phyloP scores from a whole-genome alignment of 257 asterid genomes.

The Plantago ovata region DNA sequence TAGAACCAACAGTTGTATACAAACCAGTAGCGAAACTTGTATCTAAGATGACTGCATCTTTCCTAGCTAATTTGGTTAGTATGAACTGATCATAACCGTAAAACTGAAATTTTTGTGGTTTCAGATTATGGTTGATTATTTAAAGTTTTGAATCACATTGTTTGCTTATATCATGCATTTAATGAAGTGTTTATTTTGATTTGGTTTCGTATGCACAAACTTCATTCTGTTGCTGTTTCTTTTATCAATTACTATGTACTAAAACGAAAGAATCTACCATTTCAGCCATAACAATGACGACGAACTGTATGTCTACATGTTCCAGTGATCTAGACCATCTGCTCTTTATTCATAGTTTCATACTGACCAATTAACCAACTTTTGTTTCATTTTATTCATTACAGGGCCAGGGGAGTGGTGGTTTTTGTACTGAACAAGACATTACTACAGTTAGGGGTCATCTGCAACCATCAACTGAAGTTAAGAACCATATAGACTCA shows the following conservation, averaged over 20 bases:
- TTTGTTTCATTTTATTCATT: neutral
- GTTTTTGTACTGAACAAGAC: slow-evolving; percentile 22
- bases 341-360: no score
- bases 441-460: slow-evolving; percentile 22
- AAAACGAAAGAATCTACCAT: neutral
- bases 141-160: neutral
- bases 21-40: slow-evolving; percentile 75
- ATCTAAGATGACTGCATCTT: slow-evolving; percentile 51
- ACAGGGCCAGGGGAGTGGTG: slow-evolving; percentile 32
- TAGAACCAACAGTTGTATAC: slow-evolving; percentile 41
- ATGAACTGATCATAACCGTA: neutral
- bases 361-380: neutral
- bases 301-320: neutral
- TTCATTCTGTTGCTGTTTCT: no score
- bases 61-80: slow-evolving; percentile 69
- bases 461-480: slow-evolving; percentile 22
- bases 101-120: neutral
- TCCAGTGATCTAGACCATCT: neutral
- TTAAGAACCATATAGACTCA: slow-evolving; percentile 20
- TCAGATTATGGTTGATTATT: neutral
- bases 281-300: neutral
- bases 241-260: neutral
- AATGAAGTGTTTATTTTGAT: neutral
- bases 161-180: neutral
- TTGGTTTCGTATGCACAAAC: no score